Base-by-base conservation (phyloP, 352 stramenopile genomes). In the Phytophthora quininea region DNA sequence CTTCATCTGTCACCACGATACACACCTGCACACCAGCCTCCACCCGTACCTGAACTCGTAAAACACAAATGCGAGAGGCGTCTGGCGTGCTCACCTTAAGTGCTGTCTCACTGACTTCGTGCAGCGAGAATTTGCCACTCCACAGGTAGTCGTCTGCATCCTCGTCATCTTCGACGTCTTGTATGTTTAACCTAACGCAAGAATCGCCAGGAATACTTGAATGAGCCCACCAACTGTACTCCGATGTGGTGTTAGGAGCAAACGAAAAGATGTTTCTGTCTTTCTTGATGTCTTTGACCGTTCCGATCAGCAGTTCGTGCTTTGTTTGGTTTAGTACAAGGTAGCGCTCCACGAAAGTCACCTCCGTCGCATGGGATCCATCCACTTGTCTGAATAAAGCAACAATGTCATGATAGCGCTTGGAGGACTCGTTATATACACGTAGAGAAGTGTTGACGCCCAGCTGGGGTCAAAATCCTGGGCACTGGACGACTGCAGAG, bases 41-140 rank as follows among this genome's bases (percentile, higher is more conserved):
- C 1, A 94, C 77, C 9, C 87, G 85, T 35, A 96, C 82, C 67
- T 97, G 85, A 30, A 95, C 74, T 2, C 89, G 87, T 2, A 95
- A 55, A 11, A 95, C 82, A n/a, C 86, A 75, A n/a, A 95, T 84
- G 11, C 88, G 73, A 55, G 79, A 88, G 2, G 88, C 89, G 56
- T 90, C 86, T 53, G 81, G 84, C 67, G 91, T 96, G 57, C 85
- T 93, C n/a, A 93, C 60, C 62, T 97, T 97, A 31, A 95, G 75
- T 15, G 88, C 84, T 19, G 84, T 92, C 61, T 96, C 89, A 42
- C 87, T 92, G 24, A 95, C 86, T 38, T 96, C 84, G 33, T 95
- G 84, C 0, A 96, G 67, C 0, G 86, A 93, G 15, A 97, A 80
- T 27, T 90, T 90, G 31, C 88, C 89, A 35, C 86, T 95, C 84